These are phyloP conservation scores for Cucurbita pepo DNA, from an alignment of 306 rosid species.

Conservation along the genomic window DNA sequence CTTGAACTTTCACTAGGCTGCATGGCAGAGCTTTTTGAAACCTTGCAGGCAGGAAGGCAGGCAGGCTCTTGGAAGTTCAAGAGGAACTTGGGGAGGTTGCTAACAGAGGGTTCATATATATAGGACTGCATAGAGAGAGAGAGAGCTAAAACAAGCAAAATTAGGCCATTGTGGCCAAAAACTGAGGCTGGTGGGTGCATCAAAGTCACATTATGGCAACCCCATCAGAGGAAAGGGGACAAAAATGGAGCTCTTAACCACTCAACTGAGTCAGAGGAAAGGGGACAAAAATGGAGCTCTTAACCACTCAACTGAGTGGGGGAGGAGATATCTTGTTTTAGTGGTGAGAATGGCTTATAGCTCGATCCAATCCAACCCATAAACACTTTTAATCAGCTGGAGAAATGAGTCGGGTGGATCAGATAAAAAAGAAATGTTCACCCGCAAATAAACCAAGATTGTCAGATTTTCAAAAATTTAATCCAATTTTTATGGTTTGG, in stretches of 20 bases:
- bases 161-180: neutral
- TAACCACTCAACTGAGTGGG: constrained; percentile 5
- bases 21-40: constrained; percentile 29
- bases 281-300: neutral
- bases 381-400: too few relatives aligned
- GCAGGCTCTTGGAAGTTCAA: constrained; percentile 1
- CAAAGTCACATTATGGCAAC: neutral
- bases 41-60: constrained; percentile 17
- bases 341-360: neutral
- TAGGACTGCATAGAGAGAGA: constrained; percentile 21
- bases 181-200: neutral
- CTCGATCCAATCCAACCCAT: too few relatives aligned
- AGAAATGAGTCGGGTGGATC: too few relatives aligned
- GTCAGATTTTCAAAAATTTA: too few relatives aligned
- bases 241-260: neutral
- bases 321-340: neutral
- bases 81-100: constrained; percentile 17
- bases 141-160: neutral
- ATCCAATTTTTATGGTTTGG: too few relatives aligned
- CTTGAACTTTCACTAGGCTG: constrained; percentile 38
- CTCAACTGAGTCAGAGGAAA: neutral
- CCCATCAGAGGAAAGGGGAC: neutral
- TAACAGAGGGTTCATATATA: constrained; percentile 29
- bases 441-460: too few relatives aligned
- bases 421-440: too few relatives aligned